phyloP scores from a whole-genome alignment of 2,329 filamentous ascomycete species.

The Rhynchosporium agropyri region DNA sequence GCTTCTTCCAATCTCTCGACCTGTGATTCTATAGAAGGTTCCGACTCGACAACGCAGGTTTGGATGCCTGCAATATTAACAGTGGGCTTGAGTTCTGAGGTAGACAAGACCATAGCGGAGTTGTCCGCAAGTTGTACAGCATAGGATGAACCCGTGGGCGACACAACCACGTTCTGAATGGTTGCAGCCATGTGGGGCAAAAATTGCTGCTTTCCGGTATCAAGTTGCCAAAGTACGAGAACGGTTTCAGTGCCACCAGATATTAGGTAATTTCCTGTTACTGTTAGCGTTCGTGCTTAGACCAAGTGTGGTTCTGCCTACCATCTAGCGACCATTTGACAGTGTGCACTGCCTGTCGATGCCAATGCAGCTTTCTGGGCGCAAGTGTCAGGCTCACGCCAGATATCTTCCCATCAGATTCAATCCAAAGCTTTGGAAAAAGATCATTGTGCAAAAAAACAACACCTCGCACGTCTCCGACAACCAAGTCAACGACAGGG shows the following conservation, averaged over 20 bases:
- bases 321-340: constrained; percentile 94
- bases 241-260: constrained; percentile 91
- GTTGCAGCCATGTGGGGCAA: constrained; percentile 88
- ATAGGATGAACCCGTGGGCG: constrained; percentile 77
- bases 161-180: constrained; percentile 84
- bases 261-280: constrained; percentile 82
- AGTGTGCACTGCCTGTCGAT: constrained; percentile 78
- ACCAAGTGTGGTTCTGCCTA: constrained; percentile 45
- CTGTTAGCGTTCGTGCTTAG: constrained; percentile 40
- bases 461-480: constrained; percentile 76
- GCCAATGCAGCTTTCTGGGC: constrained; percentile 82
- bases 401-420: constrained; percentile 41
- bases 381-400: constrained; percentile 43
- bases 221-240: constrained; percentile 89
- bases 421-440: constrained; percentile 55
- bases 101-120: constrained; percentile 86
- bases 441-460: constrained; percentile 84
- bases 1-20: constrained; percentile 51
- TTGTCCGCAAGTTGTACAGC: constrained; percentile 88
- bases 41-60: constrained; percentile 55
- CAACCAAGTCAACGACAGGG: constrained; percentile 68
- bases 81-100: constrained; percentile 82
- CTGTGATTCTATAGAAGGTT: constrained; percentile 54
- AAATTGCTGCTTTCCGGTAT: constrained; percentile 79
- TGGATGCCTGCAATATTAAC: constrained; percentile 86